A percentile compares a stretch with the other conserved stretches of the same genome.
These are phyloP conservation scores for Umbelopsis sp. DNA, from an alignment of 192 early-diverging fungal species.

Conservation along the genomic window DNA sequence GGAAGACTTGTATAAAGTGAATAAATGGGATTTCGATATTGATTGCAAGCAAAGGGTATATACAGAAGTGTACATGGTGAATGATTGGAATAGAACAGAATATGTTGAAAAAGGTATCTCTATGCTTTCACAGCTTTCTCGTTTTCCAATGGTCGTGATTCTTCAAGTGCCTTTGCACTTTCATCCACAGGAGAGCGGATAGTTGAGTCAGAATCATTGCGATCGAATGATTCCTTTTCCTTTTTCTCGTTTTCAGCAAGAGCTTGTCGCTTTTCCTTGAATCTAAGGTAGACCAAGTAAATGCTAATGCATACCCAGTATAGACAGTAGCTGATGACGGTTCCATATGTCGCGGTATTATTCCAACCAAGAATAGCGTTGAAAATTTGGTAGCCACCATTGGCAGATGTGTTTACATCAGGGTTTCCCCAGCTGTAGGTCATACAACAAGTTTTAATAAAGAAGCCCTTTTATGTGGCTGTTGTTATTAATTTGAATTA, in stretches of 20 bases:
- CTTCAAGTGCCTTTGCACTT: not conserved
- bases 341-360: slow-evolving; percentile 72
- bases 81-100: not conserved
- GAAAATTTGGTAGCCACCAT: slow-evolving; percentile 69
- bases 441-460: not conserved
- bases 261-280: slow-evolving; percentile 26
- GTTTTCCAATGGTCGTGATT: not conserved
- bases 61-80: not conserved
- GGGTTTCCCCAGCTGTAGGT: slow-evolving; percentile 59
- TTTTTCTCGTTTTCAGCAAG: not conserved
- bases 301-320: slow-evolving; percentile 72
- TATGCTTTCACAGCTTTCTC: not conserved
- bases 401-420: slow-evolving; percentile 38
- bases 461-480: not conserved
- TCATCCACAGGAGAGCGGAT: slow-evolving; percentile 11
- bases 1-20: not conserved
- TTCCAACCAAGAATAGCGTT: slow-evolving; percentile 77
- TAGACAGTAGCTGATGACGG: slow-evolving; percentile 73
- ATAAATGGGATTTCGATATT: not conserved
- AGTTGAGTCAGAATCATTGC: not conserved
- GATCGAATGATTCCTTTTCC: slow-evolving; percentile 6
- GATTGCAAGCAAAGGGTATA: not conserved
- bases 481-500: slow-evolving; percentile 36
- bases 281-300: slow-evolving; percentile 51
- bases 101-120: not conserved